A percentile compares a stretch with the other conserved stretches of the same genome.
phyloP scores from a whole-genome alignment of 2,329 filamentous ascomycete genomes.

The Talaromyces sp. region DNA sequence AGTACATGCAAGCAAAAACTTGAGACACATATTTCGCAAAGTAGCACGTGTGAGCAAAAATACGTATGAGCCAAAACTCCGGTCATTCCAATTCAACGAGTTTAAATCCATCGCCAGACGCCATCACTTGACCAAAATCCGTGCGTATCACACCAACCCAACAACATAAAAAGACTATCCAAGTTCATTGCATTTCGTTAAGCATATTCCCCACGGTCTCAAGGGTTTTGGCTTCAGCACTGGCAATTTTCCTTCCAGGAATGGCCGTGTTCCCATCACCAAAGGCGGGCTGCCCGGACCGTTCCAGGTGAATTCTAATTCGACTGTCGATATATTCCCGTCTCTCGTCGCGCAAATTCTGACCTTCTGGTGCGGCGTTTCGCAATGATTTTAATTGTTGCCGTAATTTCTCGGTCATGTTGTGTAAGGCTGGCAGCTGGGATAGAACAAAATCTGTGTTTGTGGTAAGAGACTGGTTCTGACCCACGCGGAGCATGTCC shows the following conservation, averaged over 20 bases:
- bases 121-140: background rate
- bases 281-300: conserved; percentile 33
- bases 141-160: background rate
- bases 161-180: background rate
- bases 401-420: conserved; percentile 61
- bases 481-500: conserved; percentile 40
- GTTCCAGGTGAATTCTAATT: conserved; percentile 69
- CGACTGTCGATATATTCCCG: conserved; percentile 78
- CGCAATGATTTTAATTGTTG: conserved; percentile 53
- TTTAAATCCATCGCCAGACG: conserved; percentile 1
- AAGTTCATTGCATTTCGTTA: conserved; percentile 7
- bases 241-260: conserved; percentile 33
- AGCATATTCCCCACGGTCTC: conserved; percentile 34
- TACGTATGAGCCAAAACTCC: background rate
- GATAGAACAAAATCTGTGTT: conserved; percentile 66
- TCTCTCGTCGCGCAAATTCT: conserved; percentile 63
- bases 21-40: background rate
- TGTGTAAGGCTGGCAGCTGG: conserved; percentile 73
- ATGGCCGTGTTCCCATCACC: conserved; percentile 29
- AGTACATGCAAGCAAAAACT: background rate
- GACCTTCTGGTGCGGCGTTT: conserved; percentile 26
- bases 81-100: background rate
- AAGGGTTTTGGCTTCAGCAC: conserved; percentile 35
- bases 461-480: conserved; percentile 34
- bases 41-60: background rate